A percentile compares a stretch with the other conserved stretches of the same genome.
These are phyloP conservation scores for Protomyces gravidus DNA, from an alignment of 1,139 yeast genomes.

Conservation along the genomic window DNA sequence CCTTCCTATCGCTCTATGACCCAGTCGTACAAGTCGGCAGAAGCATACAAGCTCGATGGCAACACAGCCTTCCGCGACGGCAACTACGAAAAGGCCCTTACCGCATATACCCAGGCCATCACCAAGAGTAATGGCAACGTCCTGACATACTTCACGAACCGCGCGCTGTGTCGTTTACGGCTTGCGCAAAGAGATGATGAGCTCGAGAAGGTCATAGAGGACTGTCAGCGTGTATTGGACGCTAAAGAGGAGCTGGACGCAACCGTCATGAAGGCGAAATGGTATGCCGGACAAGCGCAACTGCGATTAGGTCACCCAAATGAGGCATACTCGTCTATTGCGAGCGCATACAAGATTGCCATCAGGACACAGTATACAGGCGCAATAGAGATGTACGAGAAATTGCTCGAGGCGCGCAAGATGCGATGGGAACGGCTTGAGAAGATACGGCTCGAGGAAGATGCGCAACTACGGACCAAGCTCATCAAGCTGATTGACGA, in stretches of 20 bases:
- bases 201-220: slow-evolving; percentile 16
- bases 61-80: slow-evolving; percentile 23
- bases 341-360: slow-evolving; percentile 41
- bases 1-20: neutral
- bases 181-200: slow-evolving; percentile 1
- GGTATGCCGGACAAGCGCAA: slow-evolving; percentile 38
- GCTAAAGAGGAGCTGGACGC: slow-evolving; percentile 2
- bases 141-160: slow-evolving; percentile 21
- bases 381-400: slow-evolving; percentile 38
- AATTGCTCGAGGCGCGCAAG: slow-evolving; percentile 39
- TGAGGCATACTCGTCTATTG: slow-evolving; percentile 40
- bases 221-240: slow-evolving; percentile 20
- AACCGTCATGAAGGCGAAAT: slow-evolving; percentile 26
- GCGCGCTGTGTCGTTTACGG: slow-evolving; percentile 19
- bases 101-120: slow-evolving; percentile 26
- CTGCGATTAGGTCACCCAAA: slow-evolving; percentile 38
- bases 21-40: slow-evolving; percentile 18
- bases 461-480: slow-evolving; percentile 39
- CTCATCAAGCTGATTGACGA: slow-evolving; percentile 38
- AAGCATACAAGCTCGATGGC: slow-evolving; percentile 22
- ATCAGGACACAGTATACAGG: slow-evolving; percentile 38
- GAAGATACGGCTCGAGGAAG: slow-evolving; percentile 35
- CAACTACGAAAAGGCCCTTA: slow-evolving; percentile 23
- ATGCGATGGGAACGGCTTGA: slow-evolving; percentile 37
- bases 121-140: slow-evolving; percentile 22